Evolutionary conservation across 106 monocot genomes (phyloP), one percentile per base, ranked within the genome.

Genomic region (Platanthera guangdongensis): DNA sequence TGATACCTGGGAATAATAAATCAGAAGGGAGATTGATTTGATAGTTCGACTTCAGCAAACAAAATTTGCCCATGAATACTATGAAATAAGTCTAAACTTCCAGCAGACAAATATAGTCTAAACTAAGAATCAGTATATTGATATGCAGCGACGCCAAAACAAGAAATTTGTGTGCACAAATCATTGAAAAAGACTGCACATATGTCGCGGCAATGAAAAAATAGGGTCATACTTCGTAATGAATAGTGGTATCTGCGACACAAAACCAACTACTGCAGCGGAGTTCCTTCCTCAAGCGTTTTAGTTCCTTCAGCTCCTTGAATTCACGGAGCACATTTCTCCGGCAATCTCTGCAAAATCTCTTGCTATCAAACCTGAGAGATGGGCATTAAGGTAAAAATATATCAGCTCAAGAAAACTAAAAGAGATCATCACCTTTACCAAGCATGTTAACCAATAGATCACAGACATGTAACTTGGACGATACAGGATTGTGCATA

Each of bases 291-390:
- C 83, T 83, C 83, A 86, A 79, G 77, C 90, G 90, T 85, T 91
- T 91, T 72, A 91, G 70, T 85, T 91, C 90, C 80, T 91, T 91
- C 77, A 91, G 81, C 52, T 91, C 90, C 78, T 88, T 91, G 78
- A 91, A 91, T 73, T 91, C 90, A 63, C 85, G 85, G 51, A 91
- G 87, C 7, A 91, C 90, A 76, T 91, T 91, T 73, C 82, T 87
- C 80, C 87, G 72, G 77, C 87, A 91, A 82, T 91, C 90, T 88
- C 87, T 85, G 82, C 90, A 91, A 84, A 91, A 91, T 55, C 90
- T 87, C 85, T 91, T 91, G 81, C 83, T 87, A 53, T 91, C 90
- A 82, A 91, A 91, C 87, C 90, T 91, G 83, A 70, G 64, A 81
- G 32, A 64, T 11, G 47, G 16, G 47, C 70, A 70, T 65, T 65